Evolutionary conservation across 1,139 yeast genomes (phyloP).

Genomic region (Blastobotrys malaysiensis): DNA sequence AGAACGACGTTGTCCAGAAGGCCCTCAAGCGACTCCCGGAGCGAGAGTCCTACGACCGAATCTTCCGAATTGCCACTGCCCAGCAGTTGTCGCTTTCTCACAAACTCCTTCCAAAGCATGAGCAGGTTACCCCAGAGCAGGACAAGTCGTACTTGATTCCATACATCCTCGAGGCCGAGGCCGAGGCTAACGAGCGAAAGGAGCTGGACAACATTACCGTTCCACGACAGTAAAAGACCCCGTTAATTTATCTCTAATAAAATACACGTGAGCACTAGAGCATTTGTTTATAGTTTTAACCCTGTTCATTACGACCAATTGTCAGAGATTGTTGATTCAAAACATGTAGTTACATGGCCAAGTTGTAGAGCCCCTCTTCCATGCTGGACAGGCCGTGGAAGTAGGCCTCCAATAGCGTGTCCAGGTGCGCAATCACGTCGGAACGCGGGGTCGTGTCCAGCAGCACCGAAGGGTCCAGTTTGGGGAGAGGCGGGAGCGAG

Average conservation of each 20-base stretch:
- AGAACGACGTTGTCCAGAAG: slow-evolving; percentile 77
- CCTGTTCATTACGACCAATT: not conserved
- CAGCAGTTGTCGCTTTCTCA: slow-evolving; percentile 83
- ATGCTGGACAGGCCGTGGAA: slow-evolving; percentile 24
- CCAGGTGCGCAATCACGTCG: slow-evolving; percentile 27
- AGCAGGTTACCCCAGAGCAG: slow-evolving; percentile 75
- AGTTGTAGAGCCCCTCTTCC: slow-evolving; percentile 13
- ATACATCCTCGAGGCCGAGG: slow-evolving; percentile 88
- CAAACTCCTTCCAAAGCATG: slow-evolving; percentile 74
- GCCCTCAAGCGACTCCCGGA: slow-evolving; percentile 86
- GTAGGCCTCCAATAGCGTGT: slow-evolving; percentile 25
- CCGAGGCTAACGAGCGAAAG: slow-evolving; percentile 80
- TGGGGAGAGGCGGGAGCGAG: slow-evolving; percentile 21
- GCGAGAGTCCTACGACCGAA: slow-evolving; percentile 80
- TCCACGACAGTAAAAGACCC: slow-evolving; percentile 3
- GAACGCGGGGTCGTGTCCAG: slow-evolving; percentile 31
- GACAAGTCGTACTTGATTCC: slow-evolving; percentile 85
- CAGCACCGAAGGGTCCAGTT: slow-evolving; percentile 27
- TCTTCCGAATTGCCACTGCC: slow-evolving; percentile 86
- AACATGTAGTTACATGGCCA: slow-evolving; percentile 3
- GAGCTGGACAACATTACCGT: slow-evolving; percentile 70
- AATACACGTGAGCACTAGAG: not conserved
- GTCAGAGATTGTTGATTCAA: too few relatives aligned
- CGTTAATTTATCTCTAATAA: slow-evolving; percentile 1
- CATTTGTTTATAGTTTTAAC: not conserved